Percentiles rank a stretch among this genome's conserved stretches.
These are phyloP conservation scores for Trametes cingulata DNA, from an alignment of 768 basidiomycete genomes.

Conservation along the genomic window DNA sequence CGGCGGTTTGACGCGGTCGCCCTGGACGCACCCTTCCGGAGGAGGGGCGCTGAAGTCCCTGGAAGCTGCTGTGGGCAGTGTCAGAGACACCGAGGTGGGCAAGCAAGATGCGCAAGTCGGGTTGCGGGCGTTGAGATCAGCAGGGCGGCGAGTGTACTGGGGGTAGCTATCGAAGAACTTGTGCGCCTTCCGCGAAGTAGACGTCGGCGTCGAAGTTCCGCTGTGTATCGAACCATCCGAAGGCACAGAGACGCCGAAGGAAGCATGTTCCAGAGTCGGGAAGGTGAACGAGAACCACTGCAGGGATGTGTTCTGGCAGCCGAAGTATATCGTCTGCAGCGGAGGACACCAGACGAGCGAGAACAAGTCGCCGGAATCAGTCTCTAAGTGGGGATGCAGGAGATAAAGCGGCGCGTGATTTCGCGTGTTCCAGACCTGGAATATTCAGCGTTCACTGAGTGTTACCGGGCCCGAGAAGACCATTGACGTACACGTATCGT, in stretches of 20 bases:
- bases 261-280: background rate
- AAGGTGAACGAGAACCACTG: slow-evolving; percentile 76
- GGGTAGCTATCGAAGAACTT: slow-evolving; percentile 94
- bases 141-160: slow-evolving; percentile 63
- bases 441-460: slow-evolving; percentile 1
- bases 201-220: slow-evolving; percentile 37
- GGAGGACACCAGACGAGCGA: slow-evolving; percentile 76
- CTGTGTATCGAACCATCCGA: slow-evolving; percentile 18
- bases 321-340: slow-evolving; percentile 75
- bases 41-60: slow-evolving; percentile 10
- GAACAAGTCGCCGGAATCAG: slow-evolving; percentile 84
- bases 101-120: slow-evolving; percentile 30
- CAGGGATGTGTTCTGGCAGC: slow-evolving; percentile 91
- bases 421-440: slow-evolving; percentile 80
- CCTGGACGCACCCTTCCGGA: slow-evolving; percentile 5
- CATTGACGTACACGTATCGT: slow-evolving; percentile 68
- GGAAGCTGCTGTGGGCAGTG: slow-evolving; percentile 4
- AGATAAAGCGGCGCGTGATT: slow-evolving; percentile 68
- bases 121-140: slow-evolving; percentile 70
- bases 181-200: slow-evolving; percentile 56
- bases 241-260: slow-evolving; percentile 6
- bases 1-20: slow-evolving; percentile 22
- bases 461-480: background rate
- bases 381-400: slow-evolving; percentile 76
- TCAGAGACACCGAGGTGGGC: slow-evolving; percentile 27